These are phyloP conservation scores for Sparassis latifolia DNA, from an alignment of 1,284 basidiomycete species.

Conservation along the genomic window DNA sequence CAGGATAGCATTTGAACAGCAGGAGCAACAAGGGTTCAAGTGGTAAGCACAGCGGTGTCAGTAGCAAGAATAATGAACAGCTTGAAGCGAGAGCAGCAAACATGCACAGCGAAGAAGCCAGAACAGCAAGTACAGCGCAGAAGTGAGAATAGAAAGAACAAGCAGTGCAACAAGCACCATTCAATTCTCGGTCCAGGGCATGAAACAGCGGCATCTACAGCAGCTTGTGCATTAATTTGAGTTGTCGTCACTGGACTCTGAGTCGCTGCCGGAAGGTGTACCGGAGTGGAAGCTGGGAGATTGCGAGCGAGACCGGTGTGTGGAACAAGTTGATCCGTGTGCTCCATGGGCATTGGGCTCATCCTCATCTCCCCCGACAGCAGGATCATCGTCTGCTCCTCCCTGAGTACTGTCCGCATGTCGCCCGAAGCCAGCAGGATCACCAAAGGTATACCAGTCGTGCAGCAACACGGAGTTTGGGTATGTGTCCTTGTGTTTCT, in stretches of 20 bases:
- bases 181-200: too few species aligned
- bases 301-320: not conserved
- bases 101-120: too few species aligned
- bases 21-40: too few species aligned
- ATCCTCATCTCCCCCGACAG: not conserved
- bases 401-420: not conserved
- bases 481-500: conserved; percentile 2
- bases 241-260: not conserved
- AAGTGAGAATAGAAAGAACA: too few species aligned
- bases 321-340: not conserved
- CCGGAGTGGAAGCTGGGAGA: not conserved
- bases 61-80: too few species aligned
- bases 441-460: conserved; percentile 2
- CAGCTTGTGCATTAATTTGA: not conserved
- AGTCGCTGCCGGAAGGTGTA: not conserved
- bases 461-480: not conserved
- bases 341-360: not conserved
- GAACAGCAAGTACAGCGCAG: too few species aligned
- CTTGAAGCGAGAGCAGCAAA: too few species aligned
- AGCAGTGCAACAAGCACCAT: too few species aligned
- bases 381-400: not conserved
- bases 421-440: conserved; percentile 4
- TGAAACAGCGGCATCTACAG: too few species aligned
- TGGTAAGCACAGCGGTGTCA: too few species aligned
- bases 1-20: too few species aligned